A percentile compares a stretch with the other conserved stretches of the same genome.
Evolutionary conservation across 768 basidiomycete genomes (phyloP).

Genomic region (Lactarius tabidus): DNA sequence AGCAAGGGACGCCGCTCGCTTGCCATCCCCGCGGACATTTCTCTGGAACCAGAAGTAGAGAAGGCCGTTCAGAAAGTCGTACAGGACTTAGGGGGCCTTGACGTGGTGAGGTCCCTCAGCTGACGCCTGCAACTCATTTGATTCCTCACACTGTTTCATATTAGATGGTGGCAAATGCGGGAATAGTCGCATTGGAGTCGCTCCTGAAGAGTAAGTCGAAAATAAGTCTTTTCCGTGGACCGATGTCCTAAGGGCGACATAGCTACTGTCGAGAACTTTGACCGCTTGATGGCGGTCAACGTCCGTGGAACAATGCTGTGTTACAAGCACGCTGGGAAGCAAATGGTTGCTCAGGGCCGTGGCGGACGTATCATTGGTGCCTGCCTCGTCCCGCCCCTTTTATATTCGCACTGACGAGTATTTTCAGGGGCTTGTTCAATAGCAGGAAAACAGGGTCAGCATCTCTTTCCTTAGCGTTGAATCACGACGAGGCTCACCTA

Average conservation of each 20-base stretch:
- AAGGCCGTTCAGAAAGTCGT: constrained; percentile 10
- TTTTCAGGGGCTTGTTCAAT: constrained; percentile 8
- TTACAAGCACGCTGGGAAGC: constrained; percentile 28
- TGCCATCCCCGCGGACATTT: constrained; percentile 16
- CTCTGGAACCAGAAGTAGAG: constrained; percentile 16
- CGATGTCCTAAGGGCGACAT: not conserved
- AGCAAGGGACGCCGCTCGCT: constrained; percentile 13
- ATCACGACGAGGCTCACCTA: not conserved
- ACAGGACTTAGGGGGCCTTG: constrained; percentile 18
- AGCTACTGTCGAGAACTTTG: constrained; percentile 12
- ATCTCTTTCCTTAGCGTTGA: not conserved
- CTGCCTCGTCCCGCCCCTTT: not conserved
- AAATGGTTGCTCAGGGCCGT: constrained; percentile 27
- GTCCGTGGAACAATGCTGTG: constrained; percentile 25
- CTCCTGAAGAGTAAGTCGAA: constrained; percentile 3
- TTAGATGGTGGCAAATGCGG: constrained; percentile 26
- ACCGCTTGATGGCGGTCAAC: constrained; percentile 13
- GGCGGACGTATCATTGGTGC: constrained; percentile 20
- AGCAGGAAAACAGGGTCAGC: constrained; percentile 20
- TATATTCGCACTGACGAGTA: not conserved
- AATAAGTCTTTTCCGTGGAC: not conserved
- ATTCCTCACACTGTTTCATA: not conserved
- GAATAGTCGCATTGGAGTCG: not conserved
- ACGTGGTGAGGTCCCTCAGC: constrained; percentile 9
- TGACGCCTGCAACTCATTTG: not conserved